Percentiles rank a stretch among this genome's conserved stretches.
phyloP scores from a whole-genome alignment of 495 filamentous ascomycete genomes.

The Penicillium taxi region DNA sequence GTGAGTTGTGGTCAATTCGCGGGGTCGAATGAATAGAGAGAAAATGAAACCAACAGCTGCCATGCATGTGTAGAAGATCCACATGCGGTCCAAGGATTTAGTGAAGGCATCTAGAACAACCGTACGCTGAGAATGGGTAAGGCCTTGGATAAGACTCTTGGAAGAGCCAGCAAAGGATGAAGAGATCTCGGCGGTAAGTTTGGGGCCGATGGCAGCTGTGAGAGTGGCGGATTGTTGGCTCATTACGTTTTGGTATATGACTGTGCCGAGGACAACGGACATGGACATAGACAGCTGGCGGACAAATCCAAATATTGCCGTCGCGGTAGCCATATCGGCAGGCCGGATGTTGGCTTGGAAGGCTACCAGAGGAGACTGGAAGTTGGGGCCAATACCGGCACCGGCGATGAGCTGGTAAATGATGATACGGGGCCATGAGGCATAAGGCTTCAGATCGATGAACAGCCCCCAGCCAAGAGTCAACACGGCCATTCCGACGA shows the following conservation, averaged over 20 bases:
- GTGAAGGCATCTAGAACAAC: conserved; percentile 49
- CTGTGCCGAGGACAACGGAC: conserved; percentile 48
- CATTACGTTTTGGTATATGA: conserved; percentile 52
- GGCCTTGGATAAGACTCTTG: conserved; percentile 44
- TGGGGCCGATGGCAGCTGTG: conserved; percentile 25
- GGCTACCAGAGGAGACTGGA: conserved; percentile 52
- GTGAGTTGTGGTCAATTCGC: conserved; percentile 51
- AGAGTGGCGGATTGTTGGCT: conserved; percentile 33
- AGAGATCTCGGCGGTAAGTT: conserved; percentile 25
- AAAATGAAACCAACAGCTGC: conserved; percentile 46
- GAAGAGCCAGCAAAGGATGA: conserved; percentile 50
- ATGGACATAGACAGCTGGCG: conserved; percentile 45
- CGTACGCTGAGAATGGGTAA: conserved; percentile 38
- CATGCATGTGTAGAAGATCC: conserved; percentile 54
- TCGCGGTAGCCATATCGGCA: conserved; percentile 45
- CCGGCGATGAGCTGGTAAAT: conserved; percentile 48
- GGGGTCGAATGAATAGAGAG: conserved; percentile 47
- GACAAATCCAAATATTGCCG: conserved; percentile 45
- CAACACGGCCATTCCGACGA: conserved; percentile 42
- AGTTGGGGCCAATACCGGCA: conserved; percentile 48
- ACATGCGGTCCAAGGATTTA: conserved; percentile 55
- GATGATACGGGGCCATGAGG: conserved; percentile 45
- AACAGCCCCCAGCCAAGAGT: conserved; percentile 48
- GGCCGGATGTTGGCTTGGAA: conserved; percentile 46
- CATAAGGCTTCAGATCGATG: conserved; percentile 41